Base-by-base conservation (phyloP, 2,329 filamentous ascomycete genomes). In the Diaporthe velutina region DNA sequence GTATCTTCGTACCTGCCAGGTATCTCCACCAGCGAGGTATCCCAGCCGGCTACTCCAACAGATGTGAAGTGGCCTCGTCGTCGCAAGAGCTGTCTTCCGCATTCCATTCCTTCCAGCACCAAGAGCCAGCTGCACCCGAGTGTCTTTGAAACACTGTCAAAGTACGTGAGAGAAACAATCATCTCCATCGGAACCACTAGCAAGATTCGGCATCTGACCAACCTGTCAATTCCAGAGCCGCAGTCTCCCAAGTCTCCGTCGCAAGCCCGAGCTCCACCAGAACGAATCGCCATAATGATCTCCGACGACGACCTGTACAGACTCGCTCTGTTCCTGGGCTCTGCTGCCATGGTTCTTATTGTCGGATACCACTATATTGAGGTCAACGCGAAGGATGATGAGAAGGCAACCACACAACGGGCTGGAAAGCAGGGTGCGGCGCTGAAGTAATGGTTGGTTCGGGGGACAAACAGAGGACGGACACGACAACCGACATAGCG, bases 341-440 rank as follows among this genome's bases (percentile, higher is more conserved):
- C 92, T 73, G 90, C 93, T 54, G 92, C 96, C 77, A 96, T 98
- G 94, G 88, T 98, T 58, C 90, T 99, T 76, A 98, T 98, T 78
- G 92, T 99, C 40, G 86, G 98, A 38, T 98, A 99, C 86, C 95
- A 98, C 85, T 98, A 97, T 86, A 92, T 99, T 80, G 96, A 98
- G 84, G 91, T 98, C 87, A 98, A 99, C 82, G 91, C 95, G n/a
- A 88, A 79, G 74, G 82, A 84, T 61, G 77, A 79, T 19, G 72
- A 78, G 64, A 81, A 81, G 73, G 78, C 81, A 45, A 80, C 78
- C 55, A 78, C 78, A 10, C 76, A 80, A 25, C 35, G n/a, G 58
- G 60, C 67, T 70, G 74, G 68, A 42, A 76, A 74, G 73, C 61
- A 70, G 40, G 55, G 68, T n/a, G 74, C 61, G 6, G 42, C 68